These are phyloP conservation scores for Trypethelium eluteriae DNA, from an alignment of 495 filamentous ascomycete genomes.

Conservation along the genomic window DNA sequence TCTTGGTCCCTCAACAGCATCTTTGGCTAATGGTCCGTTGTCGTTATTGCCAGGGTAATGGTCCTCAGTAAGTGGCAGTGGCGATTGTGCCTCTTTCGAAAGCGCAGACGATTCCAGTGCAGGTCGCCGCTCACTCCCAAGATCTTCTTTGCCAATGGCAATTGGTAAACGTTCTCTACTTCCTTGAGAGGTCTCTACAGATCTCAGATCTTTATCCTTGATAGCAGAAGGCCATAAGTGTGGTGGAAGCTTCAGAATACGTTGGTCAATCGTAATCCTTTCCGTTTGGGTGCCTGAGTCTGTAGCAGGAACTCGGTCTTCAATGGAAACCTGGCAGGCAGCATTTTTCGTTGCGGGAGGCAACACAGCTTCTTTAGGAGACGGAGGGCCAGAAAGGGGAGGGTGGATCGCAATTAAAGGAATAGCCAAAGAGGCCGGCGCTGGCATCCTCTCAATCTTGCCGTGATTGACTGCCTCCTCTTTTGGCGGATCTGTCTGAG, in stretches of 20 bases:
- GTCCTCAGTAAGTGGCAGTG: conserved; percentile 43
- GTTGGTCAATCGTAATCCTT: conserved; percentile 69
- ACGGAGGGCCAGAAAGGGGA: conserved; percentile 55
- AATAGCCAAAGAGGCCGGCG: conserved; percentile 40
- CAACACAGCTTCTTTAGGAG: conserved; percentile 52
- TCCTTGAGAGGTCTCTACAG: background rate
- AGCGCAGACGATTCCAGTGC: background rate
- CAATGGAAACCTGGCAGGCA: conserved; percentile 46
- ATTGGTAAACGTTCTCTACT: background rate
- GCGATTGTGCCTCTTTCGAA: background rate
- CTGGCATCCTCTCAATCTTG: conserved; percentile 19
- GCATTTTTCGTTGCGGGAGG: conserved; percentile 58
- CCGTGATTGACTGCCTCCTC: conserved; percentile 18
- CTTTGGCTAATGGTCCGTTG: conserved; percentile 61
- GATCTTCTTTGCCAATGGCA: background rate
- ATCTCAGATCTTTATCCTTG: conserved; percentile 43
- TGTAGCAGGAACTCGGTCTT: conserved; percentile 33
- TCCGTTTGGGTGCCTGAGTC: conserved; percentile 76
- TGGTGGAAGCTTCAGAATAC: conserved; percentile 63
- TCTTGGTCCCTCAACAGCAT: conserved; percentile 50
- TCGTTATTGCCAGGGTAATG: conserved; percentile 78
- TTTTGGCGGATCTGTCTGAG: conserved; percentile 61
- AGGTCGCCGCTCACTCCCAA: background rate
- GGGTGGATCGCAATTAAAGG: conserved; percentile 62
- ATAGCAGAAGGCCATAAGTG: conserved; percentile 70